Base-by-base conservation (phyloP, 73 alveolate genomes). In the Symbiodinium natans region DNA sequence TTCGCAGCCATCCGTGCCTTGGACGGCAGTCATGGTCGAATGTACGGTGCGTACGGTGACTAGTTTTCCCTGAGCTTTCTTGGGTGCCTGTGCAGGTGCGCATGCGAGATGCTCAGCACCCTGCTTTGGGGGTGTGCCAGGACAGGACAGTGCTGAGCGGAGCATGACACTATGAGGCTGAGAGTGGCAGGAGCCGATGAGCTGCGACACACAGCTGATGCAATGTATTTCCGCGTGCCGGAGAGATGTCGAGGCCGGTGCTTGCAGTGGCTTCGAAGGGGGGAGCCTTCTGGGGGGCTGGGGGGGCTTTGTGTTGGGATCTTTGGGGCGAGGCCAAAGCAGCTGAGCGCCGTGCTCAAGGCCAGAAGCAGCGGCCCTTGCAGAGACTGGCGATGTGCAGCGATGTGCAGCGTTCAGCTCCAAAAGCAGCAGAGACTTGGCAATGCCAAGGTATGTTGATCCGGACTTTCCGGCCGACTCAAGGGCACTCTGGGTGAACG, bases 91-190 rank as follows among this genome's bases (percentile, higher is more conserved):
- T 36, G 36, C 19, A 63, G 80, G 80, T 25, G 36, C 80, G 33
- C 15, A 13, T 25, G 11, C 29, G 36, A 29, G 80, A 29, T 25
- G 38, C 36, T n/a, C 80, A 63, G 46, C 88, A 89, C 82, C 77
- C 52, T n/a, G 95, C 40, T 41, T 43, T 90, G 74, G 97, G 97
- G 33, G 36, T 90, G 54, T 73, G 97, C 97, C 97, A 90, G 97
- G 97, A 41, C 68, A 40, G 34, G 77, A 46, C 59, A 46, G 6
- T 13, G 6, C 59, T 46, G 59, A 13, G 59, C 13, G 59, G n/a
- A n/a, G n/a, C n/a, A n/a, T n/a, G n/a, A n/a, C n/a, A n/a, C n/a
- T n/a, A n/a, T n/a, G n/a, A n/a, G n/a, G n/a, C n/a, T n/a, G n/a
- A n/a, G n/a, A n/a, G n/a, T n/a, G n/a, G n/a, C 15, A 90, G 97